phyloP scores from a whole-genome alignment of 2,329 filamentous ascomycete species.

The Pestalotiopsis sp. region DNA sequence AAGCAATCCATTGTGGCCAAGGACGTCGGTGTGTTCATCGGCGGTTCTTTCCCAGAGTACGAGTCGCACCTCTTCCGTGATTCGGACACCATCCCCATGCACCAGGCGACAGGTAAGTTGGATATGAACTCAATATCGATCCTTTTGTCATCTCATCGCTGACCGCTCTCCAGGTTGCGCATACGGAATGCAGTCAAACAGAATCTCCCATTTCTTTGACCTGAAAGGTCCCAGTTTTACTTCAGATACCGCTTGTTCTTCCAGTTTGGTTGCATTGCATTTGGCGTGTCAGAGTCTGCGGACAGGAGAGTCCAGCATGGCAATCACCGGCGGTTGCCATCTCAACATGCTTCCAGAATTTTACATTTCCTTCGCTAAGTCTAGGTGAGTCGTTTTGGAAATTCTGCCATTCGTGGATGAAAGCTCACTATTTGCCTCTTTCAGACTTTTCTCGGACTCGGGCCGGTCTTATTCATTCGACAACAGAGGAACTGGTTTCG shows the following conservation, averaged over 20 bases:
- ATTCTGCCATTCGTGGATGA: constrained; percentile 14
- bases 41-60: constrained; percentile 48
- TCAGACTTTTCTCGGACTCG: constrained; percentile 48
- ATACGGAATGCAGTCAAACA: constrained; percentile 53
- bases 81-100: constrained; percentile 48
- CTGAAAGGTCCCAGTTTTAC: constrained; percentile 53
- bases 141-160: neutral
- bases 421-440: constrained; percentile 15
- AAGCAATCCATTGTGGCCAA: constrained; percentile 46
- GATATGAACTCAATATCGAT: neutral
- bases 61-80: constrained; percentile 45
- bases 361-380: constrained; percentile 45
- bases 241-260: constrained; percentile 53
- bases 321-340: constrained; percentile 48
- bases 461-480: constrained; percentile 55
- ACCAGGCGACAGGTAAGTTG: constrained; percentile 48
- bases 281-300: constrained; percentile 49
- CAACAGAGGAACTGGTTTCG: constrained; percentile 55
- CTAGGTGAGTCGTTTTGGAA: constrained; percentile 33
- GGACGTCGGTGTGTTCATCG: constrained; percentile 51
- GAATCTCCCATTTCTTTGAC: constrained; percentile 57
- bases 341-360: constrained; percentile 49
- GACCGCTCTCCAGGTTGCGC: constrained; percentile 38
- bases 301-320: constrained; percentile 43
- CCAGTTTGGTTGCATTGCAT: constrained; percentile 50